phyloP scores from a whole-genome alignment of 345 rosid genomes.

The Durio zibethinus region DNA sequence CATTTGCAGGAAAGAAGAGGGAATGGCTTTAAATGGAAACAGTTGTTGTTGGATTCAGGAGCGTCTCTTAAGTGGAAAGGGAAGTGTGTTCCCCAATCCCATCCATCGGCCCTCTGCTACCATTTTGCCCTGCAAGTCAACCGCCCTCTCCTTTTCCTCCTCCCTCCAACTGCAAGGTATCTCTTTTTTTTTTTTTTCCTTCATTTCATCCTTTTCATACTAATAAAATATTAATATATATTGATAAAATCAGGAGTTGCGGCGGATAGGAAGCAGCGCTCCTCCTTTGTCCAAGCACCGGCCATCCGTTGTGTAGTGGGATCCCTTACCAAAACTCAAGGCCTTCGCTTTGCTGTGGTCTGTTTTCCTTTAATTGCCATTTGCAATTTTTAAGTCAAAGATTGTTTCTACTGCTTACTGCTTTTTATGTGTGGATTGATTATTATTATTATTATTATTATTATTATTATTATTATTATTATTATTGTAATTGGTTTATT shows the following conservation, averaged over 20 bases:
- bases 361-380: constrained; percentile 16
- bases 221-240: neutral
- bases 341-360: constrained; percentile 89
- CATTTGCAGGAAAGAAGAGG: neutral
- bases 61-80: neutral
- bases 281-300: constrained; percentile 35
- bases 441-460: neutral
- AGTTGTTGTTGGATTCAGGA: constrained; percentile 7
- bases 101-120: neutral
- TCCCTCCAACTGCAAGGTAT: constrained; percentile 13
- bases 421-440: neutral
- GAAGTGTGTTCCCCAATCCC: constrained; percentile 15
- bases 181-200: neutral
- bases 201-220: neutral
- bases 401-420: neutral
- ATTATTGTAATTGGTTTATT: neutral
- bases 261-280: constrained; percentile 32
- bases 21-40: constrained; percentile 4
- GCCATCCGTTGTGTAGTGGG: constrained; percentile 77
- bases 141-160: constrained; percentile 37
- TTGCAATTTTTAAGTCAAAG: neutral
- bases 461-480: neutral
- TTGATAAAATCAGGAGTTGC: neutral
- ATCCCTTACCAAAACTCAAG: constrained; percentile 54
- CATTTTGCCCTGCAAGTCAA: constrained; percentile 20